Conservation (phyloP, 176 grass and related monocot genomes). For the Avena insularis region DNA sequence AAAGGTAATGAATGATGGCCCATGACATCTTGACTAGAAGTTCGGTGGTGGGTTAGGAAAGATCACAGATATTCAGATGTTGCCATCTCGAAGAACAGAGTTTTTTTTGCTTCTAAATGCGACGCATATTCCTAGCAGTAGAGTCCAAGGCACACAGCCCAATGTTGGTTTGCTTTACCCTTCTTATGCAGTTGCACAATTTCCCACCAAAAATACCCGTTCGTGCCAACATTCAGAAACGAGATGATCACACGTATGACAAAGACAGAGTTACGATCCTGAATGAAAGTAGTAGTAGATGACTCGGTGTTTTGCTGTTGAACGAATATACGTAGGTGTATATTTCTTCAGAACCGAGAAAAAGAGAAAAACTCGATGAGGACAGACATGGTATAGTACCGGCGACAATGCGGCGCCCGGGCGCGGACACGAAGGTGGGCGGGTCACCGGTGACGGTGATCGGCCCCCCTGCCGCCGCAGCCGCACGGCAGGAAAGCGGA, state of each 20-base stretch:
- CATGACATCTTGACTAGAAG: not conserved
- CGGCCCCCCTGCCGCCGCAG: slow-evolving; percentile 5
- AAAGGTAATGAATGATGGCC: not conserved
- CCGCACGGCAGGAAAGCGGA: slow-evolving; percentile 31
- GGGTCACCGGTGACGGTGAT: slow-evolving; percentile 75
- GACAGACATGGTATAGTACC: slow-evolving; percentile 41
- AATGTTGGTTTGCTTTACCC: not conserved
- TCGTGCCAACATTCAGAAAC: not conserved
- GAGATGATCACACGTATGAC: not conserved
- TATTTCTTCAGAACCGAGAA: not conserved
- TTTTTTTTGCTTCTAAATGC: not conserved
- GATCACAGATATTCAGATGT: not conserved
- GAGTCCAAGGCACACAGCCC: not conserved
- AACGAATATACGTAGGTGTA: not conserved
- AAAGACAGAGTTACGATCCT: not conserved
- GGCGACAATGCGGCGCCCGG: slow-evolving; percentile 85
- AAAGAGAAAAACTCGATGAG: not conserved
- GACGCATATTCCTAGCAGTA: not conserved
- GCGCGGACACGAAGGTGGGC: slow-evolving; percentile 75
- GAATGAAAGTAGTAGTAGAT: not conserved
- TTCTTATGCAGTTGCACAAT: not conserved
- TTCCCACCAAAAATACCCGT: not conserved
- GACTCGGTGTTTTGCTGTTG: not conserved
- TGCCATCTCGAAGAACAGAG: not conserved
- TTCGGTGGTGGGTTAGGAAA: not conserved